Percentiles rank a stretch among this genome's conserved stretches.
phyloP scores from a whole-genome alignment of 1,284 basidiomycete species.

The Anthracocystis setariae region DNA sequence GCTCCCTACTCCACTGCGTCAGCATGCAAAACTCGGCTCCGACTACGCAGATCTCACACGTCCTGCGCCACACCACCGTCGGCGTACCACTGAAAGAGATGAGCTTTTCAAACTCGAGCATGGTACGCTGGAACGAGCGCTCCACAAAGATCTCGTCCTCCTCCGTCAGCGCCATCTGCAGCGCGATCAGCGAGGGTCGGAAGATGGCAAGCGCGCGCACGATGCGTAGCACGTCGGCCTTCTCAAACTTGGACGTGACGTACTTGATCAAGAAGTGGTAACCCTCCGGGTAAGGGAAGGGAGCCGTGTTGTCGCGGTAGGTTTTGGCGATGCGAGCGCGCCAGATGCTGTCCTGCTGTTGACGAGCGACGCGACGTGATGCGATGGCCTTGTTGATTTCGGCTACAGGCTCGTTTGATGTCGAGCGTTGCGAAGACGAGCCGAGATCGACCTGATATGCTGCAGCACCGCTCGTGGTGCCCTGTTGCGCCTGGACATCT shows the following conservation, averaged over 20 bases:
- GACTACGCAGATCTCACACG: conserved; percentile 95
- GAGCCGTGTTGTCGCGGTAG: conserved; percentile 57
- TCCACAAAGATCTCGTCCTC: conserved; percentile 78
- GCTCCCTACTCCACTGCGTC: conserved; percentile 70
- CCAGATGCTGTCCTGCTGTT: conserved; percentile 58
- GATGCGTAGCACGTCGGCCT: conserved; percentile 91
- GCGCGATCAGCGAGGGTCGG: conserved; percentile 90
- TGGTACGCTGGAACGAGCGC: conserved; percentile 89
- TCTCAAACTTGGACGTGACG: conserved; percentile 80
- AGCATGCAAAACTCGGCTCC: conserved; percentile 96
- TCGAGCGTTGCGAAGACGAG: conserved; percentile 35
- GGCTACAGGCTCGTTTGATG: conserved; percentile 43
- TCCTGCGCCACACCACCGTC: conserved; percentile 97
- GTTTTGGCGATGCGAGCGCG: conserved; percentile 62
- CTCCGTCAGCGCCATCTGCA: conserved; percentile 73
- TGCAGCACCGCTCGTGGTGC: conserved; percentile 2
- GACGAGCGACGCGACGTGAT: conserved; percentile 37
- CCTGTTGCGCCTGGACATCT: conserved; percentile 14
- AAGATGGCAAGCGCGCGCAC: conserved; percentile 94
- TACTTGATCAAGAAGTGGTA: conserved; percentile 67
- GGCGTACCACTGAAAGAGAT: conserved; percentile 98
- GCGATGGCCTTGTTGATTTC: conserved; percentile 50
- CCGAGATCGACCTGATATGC: conserved; percentile 33
- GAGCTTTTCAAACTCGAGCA: conserved; percentile 93
- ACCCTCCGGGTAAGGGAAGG: conserved; percentile 66